Conservation (phyloP, 1,284 basidiomycete genomes). For the Calocybe gambosa region DNA sequence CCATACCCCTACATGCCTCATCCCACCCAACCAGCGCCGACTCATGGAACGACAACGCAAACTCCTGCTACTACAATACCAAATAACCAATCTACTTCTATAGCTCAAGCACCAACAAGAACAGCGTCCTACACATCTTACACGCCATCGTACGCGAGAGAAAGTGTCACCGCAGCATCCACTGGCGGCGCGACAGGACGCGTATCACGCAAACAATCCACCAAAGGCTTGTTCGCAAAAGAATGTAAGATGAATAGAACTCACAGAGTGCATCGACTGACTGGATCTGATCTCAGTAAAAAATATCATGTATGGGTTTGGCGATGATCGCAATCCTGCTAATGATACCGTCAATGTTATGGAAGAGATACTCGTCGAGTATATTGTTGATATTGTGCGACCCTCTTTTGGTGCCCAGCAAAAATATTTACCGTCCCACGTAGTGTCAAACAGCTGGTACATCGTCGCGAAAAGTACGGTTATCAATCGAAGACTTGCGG, state of each 20-base stretch:
- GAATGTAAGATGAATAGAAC: constrained; percentile 50
- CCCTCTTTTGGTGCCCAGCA: constrained; percentile 19
- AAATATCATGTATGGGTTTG: constrained; percentile 92
- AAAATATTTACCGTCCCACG: constrained; percentile 4
- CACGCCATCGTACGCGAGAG: constrained; percentile 49
- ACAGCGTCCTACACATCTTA: constrained; percentile 46
- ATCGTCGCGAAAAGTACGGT: constrained; percentile 61
- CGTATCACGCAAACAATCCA: constrained; percentile 50
- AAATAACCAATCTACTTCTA: constrained; percentile 29
- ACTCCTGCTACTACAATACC: constrained; percentile 23
- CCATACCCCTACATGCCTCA: constrained; percentile 50
- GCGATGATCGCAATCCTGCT: constrained; percentile 83
- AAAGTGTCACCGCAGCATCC: constrained; percentile 35
- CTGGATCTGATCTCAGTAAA: constrained; percentile 48
- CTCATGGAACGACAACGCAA: constrained; percentile 28
- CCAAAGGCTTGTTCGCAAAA: constrained; percentile 71
- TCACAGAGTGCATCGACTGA: neutral
- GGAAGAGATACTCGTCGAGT: constrained; percentile 92
- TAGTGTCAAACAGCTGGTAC: constrained; percentile 70
- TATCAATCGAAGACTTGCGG: constrained; percentile 78
- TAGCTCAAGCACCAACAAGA: constrained; percentile 22
- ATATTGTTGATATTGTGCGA: constrained; percentile 81
- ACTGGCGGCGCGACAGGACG: constrained; percentile 36
- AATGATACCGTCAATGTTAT: constrained; percentile 86
- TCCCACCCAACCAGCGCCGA: constrained; percentile 27